Base-by-base conservation (phyloP, 2,329 filamentous ascomycete genomes). In the Colletotrichum sp. region DNA sequence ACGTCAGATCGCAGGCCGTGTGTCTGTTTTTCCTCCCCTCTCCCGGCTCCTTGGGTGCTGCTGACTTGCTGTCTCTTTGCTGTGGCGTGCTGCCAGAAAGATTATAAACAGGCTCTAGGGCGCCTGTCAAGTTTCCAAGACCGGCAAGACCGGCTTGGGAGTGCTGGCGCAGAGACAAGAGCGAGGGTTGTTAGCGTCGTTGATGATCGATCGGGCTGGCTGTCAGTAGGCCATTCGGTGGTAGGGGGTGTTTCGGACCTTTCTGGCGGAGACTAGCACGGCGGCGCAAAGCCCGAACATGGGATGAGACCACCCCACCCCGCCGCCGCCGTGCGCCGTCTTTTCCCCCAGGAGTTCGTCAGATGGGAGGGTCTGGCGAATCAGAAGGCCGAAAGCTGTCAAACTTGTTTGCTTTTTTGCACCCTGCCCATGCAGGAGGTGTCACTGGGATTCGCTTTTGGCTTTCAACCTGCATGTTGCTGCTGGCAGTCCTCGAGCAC, bases 401-500 rank as follows among this genome's bases (percentile, higher is more conserved):
- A 26, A 57, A 26, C 28, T 6, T 13, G 24, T 28, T 67, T 44
- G 21, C 39, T 59, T 62, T 59, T 49, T 26, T 24, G 8, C 15
- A 13, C 30, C 15, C 18, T 63, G 30, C 34, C 44, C n/a, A 52
- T 52, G 68, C 36, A 52, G 68, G 36, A 52, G 57, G 26, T 63
- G 55, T 13, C n/a, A 13, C n/a, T 52, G 12, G 4, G 44, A 13
- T 39, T 39, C 2, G 49, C 12, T 24, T 34, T 32, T 55, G 10
- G 36, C 39, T 39, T 26, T 76, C 70, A 59, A 12, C 44, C 55
- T 44, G 57, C 39, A 59, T 65, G 32, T 18, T 65, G 69, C 39
- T 71, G 87, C 62, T 72, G 36, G 21, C 55, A 57, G 30, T 32
- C 87, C 63, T 68, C 72, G 28, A 77, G 68, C 68, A 68, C 64